phyloP scores from a whole-genome alignment of 2,329 filamentous ascomycete species.

The Exophiala spinifera region DNA sequence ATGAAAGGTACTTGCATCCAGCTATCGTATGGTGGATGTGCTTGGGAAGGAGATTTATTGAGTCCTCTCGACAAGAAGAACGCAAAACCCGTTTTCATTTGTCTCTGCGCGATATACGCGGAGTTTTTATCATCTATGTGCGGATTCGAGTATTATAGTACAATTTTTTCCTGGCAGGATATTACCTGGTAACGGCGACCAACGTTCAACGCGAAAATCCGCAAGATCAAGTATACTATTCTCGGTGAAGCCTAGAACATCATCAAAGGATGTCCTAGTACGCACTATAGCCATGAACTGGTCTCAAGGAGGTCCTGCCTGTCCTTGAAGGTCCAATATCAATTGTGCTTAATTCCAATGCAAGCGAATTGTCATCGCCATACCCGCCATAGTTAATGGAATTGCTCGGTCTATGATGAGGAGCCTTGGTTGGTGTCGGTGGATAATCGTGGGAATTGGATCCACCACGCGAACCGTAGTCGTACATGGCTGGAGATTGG shows the following conservation, averaged over 20 bases:
- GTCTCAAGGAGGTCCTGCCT: constrained; percentile 16
- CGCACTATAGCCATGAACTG: constrained; percentile 19
- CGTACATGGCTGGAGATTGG: constrained; percentile 20
- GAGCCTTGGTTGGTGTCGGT: constrained; percentile 26
- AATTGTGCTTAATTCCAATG: constrained; percentile 55
- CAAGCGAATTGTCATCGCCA: constrained; percentile 47
- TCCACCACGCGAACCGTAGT: constrained; percentile 13
- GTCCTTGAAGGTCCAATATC: constrained; percentile 42
- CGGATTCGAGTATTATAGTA: neutral
- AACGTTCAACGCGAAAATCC: neutral
- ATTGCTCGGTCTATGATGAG: neutral
- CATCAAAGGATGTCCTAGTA: constrained; percentile 13
- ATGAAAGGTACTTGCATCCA: too few relatives aligned
- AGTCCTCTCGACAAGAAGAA: neutral
- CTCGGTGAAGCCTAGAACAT: too few relatives aligned
- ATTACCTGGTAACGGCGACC: neutral
- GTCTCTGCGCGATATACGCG: neutral
- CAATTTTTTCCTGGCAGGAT: neutral
- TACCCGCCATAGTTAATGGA: constrained; percentile 2
- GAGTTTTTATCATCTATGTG: neutral
- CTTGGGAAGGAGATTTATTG: too few relatives aligned
- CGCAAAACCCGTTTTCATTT: neutral
- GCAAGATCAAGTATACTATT: neutral
- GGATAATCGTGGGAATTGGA: constrained; percentile 28
- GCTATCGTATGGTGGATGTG: too few relatives aligned